phyloP scores from a whole-genome alignment of 2,329 filamentous ascomycete genomes.

The Sphaerulina populicola region DNA sequence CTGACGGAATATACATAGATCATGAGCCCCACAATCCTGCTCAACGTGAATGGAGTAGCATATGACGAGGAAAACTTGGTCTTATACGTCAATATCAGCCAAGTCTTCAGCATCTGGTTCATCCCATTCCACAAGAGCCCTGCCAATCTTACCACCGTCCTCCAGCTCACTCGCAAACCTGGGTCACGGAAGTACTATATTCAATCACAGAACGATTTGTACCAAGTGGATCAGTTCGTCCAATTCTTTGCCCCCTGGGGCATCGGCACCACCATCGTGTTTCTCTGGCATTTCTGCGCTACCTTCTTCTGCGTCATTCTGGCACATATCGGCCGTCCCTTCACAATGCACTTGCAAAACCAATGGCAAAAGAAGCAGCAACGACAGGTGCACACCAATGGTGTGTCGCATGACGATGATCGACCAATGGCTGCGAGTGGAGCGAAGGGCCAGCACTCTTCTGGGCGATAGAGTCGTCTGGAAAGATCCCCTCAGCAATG shows the following conservation, averaged over 20 bases:
- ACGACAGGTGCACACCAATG: slow-evolving; percentile 2
- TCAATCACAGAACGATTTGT: slow-evolving; percentile 67
- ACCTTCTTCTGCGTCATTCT: slow-evolving; percentile 58
- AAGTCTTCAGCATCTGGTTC: slow-evolving; percentile 69
- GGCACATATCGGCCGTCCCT: slow-evolving; percentile 44
- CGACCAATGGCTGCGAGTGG: background rate
- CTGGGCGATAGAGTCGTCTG: background rate
- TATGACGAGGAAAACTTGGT: slow-evolving; percentile 57
- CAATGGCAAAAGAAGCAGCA: slow-evolving; percentile 7
- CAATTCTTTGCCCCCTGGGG: slow-evolving; percentile 60
- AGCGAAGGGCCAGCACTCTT: background rate
- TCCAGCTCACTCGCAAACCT: slow-evolving; percentile 24
- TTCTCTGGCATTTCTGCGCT: slow-evolving; percentile 55
- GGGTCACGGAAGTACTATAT: slow-evolving; percentile 56
- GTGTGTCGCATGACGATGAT: background rate
- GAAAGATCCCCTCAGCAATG: background rate
- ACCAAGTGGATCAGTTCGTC: slow-evolving; percentile 67
- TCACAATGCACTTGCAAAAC: slow-evolving; percentile 31
- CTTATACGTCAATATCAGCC: slow-evolving; percentile 66
- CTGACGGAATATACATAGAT: slow-evolving; percentile 37
- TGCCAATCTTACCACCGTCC: slow-evolving; percentile 29
- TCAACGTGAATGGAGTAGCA: slow-evolving; percentile 60
- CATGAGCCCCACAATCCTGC: slow-evolving; percentile 62
- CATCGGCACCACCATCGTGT: slow-evolving; percentile 40
- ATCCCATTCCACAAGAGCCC: slow-evolving; percentile 63